These are phyloP conservation scores for Senna siamea DNA, from an alignment of 306 rosid genomes.

Conservation along the genomic window DNA sequence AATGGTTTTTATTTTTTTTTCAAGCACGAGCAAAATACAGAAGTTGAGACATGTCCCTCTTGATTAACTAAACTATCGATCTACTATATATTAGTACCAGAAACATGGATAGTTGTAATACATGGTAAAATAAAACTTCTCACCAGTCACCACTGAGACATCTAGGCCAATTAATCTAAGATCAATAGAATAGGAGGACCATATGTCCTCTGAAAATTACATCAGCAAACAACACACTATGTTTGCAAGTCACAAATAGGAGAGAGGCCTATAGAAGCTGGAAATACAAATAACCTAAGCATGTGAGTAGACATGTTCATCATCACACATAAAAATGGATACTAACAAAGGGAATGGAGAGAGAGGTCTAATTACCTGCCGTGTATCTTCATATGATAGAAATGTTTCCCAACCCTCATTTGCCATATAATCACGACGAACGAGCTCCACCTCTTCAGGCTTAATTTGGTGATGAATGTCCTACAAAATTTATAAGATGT, in stretches of 20 bases:
- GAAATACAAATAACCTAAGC: slow-evolving; percentile 27
- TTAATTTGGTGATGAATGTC: slow-evolving; percentile 93
- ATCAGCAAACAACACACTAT: slow-evolving; percentile 4
- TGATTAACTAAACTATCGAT: slow-evolving; percentile 12
- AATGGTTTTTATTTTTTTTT: neutral
- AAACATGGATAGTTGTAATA: slow-evolving; percentile 3
- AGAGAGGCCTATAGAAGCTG: neutral
- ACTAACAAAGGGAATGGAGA: slow-evolving; percentile 10
- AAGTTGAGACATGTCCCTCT: slow-evolving; percentile 26
- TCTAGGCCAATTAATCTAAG: neutral
- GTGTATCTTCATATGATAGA: slow-evolving; percentile 88
- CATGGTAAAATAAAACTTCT: neutral
- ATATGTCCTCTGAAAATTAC: neutral
- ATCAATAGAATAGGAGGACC: slow-evolving; percentile 10
- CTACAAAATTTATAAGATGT: slow-evolving; percentile 47
- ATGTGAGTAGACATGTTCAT: neutral
- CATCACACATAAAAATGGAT: neutral
- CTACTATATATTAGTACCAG: neutral
- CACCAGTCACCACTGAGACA: neutral
- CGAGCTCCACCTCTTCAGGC: slow-evolving; percentile 96
- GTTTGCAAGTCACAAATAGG: slow-evolving; percentile 11
- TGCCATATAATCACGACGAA: slow-evolving; percentile 90
- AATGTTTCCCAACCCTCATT: slow-evolving; percentile 99
- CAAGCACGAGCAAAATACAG: slow-evolving; percentile 15
- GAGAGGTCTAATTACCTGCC: slow-evolving; percentile 62